Base-by-base conservation (phyloP, 306 rosid genomes). In the Gastrolobium bilobum region DNA sequence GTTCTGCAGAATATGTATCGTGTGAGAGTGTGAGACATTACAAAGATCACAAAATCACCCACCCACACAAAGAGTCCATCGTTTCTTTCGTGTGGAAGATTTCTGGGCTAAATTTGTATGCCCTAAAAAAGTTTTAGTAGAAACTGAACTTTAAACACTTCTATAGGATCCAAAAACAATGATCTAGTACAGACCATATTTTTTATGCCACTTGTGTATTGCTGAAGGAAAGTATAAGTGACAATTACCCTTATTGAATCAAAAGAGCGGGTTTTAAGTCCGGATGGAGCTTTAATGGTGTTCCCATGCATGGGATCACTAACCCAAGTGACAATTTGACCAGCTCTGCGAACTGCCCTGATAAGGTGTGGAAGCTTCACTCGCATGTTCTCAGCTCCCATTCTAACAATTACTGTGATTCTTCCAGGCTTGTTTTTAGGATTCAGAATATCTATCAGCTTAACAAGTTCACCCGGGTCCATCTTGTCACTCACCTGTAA, bases 281-380 rank as follows among this genome's bases (percentile, higher is more conserved):
- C 90, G 51, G 88, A 87, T 4, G 90, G 90, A 75, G 90, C 90
- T 75, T 87, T 87, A 57, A 87, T 87, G 67, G 89, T 86, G 80
- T 86, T 86, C 15, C 89, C 89, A 20, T 86, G 89, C 89, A 86
- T 86, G 80, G 89, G 90, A 85, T 87, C 90, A 62, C 90, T 87
- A 47, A 87, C 90, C 90, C 90, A 87, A 20, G 90, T 82, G 68
- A 87, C 88, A 46, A 87, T 79, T 78, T 81, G 90, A 61, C 90
- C 90, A 40, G 88, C 90, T 40, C 82, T 7, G 29, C 88, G 88
- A 34, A 87, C 88, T 35, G 86, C 90, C 73, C 86, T 84, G 72
- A 87, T 82, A 34, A 87, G 88, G 82, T 87, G 88, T 1, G 88
- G 84, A 64, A 87, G 86, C 81, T 87, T 87, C 66, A 87, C 90